Percentiles rank a stretch among this genome's conserved stretches.
Evolutionary conservation across 208 protist genomes (phyloP).

Genomic region (Leishmania guyanensis): DNA sequence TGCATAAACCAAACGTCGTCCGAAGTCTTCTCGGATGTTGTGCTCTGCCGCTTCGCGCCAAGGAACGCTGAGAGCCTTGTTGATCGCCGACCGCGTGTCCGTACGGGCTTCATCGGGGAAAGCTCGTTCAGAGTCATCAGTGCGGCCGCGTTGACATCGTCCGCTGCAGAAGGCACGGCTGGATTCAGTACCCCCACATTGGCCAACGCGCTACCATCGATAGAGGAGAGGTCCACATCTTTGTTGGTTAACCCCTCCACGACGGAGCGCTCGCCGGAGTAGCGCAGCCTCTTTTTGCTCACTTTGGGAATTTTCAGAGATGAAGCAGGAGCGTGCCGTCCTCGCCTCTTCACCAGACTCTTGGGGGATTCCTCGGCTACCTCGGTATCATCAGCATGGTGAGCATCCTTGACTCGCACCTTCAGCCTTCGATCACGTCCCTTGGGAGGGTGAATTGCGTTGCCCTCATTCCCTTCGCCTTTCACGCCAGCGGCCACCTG

Average conservation of each 20-base stretch:
- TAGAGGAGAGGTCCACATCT: not conserved
- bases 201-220: not conserved
- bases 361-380: too few species aligned
- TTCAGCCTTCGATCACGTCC: conserved; percentile 2
- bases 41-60: not conserved
- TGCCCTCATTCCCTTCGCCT: not conserved
- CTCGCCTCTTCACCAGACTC: not conserved
- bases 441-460: not conserved
- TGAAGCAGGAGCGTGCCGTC: not conserved
- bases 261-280: not conserved
- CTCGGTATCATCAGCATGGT: not conserved
- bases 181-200: not conserved
- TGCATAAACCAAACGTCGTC: conserved; percentile 13
- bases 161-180: not conserved
- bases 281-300: not conserved
- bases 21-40: not conserved
- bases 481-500: not conserved
- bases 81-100: conserved; percentile 1
- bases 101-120: not conserved
- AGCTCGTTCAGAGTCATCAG: not conserved
- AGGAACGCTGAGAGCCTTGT: not conserved
- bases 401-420: not conserved
- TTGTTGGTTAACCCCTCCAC: not conserved
- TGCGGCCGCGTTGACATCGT: conserved; percentile 4
- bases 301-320: not conserved